Evolutionary conservation across 2,329 filamentous ascomycete genomes (phyloP).

Genomic region (Xylaria sp.): DNA sequence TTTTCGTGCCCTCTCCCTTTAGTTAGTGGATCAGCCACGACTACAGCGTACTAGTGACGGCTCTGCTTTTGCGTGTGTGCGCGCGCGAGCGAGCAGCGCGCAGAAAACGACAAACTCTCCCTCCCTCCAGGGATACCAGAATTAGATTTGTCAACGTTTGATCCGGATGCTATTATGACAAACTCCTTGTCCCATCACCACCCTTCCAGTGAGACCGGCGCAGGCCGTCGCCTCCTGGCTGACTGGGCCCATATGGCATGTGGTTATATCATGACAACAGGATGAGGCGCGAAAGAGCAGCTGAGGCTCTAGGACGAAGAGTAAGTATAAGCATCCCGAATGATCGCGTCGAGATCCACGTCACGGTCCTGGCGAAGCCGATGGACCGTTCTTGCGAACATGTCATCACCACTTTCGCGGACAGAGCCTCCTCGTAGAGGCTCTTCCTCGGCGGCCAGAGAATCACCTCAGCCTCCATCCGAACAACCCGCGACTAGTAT

Average conservation of each 20-base stretch:
- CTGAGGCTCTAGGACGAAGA: constrained; percentile 19
- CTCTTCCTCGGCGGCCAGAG: constrained; percentile 18
- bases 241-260: neutral
- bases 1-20: constrained; percentile 7
- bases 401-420: constrained; percentile 21
- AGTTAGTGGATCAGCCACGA: constrained; percentile 32
- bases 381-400: constrained; percentile 1
- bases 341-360: constrained; percentile 17
- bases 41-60: constrained; percentile 19
- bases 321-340: constrained; percentile 31
- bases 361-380: constrained; percentile 27
- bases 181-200: constrained; percentile 13
- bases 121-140: constrained; percentile 22
- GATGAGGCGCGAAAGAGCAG: constrained; percentile 28
- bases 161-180: constrained; percentile 22
- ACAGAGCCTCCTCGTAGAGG: neutral
- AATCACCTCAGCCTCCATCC: constrained; percentile 12
- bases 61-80: constrained; percentile 2
- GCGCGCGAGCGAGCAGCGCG: neutral
- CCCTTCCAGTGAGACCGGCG: constrained; percentile 22
- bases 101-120: constrained; percentile 26
- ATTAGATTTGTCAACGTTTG: constrained; percentile 36
- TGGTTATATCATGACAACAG: constrained; percentile 6
- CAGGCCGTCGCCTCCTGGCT: constrained; percentile 16
- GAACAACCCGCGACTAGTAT: constrained; percentile 1